A percentile compares a stretch with the other conserved stretches of the same genome.
Conservation (phyloP, 352 stramenopile genomes). For the Phytophthora cajani region DNA sequence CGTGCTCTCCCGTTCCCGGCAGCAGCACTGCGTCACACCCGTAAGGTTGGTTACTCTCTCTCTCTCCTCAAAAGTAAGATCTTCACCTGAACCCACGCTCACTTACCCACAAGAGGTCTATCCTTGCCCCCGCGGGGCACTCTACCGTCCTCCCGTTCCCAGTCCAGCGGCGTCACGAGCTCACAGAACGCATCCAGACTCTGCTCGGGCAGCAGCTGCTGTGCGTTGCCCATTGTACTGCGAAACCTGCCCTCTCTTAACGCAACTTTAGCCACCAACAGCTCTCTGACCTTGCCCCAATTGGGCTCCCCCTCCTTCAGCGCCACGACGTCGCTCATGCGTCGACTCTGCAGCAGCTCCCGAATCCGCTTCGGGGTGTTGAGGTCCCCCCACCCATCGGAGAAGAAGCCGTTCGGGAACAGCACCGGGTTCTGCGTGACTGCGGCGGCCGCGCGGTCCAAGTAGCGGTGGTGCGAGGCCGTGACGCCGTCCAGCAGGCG, state of each 20-base stretch:
- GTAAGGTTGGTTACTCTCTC: conserved; percentile 10
- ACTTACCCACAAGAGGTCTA: conserved; percentile 52
- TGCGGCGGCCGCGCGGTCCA: conserved; percentile 70
- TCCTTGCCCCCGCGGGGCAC: conserved; percentile 32
- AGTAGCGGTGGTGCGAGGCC: conserved; percentile 67
- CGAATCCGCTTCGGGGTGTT: conserved; percentile 62
- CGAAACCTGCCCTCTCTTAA: conserved; percentile 61
- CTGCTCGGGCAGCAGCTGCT: conserved; percentile 56
- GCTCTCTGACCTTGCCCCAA: conserved; percentile 36
- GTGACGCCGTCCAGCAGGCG: conserved; percentile 68
- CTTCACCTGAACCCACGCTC: neutral
- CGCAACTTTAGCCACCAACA: conserved; percentile 46
- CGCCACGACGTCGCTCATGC: conserved; percentile 61
- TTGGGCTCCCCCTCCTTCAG: conserved; percentile 38
- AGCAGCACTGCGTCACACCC: conserved; percentile 55
- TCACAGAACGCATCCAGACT: conserved; percentile 75
- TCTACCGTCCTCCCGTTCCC: conserved; percentile 29
- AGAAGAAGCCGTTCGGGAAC: conserved; percentile 85
- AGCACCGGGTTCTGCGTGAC: conserved; percentile 78
- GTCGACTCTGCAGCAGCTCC: conserved; percentile 65
- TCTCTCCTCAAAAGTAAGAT: neutral
- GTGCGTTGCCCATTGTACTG: conserved; percentile 66
- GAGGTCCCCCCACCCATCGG: conserved; percentile 80
- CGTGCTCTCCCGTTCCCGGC: conserved; percentile 78
- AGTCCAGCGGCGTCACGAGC: conserved; percentile 70